Evolutionary conservation across 2,329 filamentous ascomycete genomes (phyloP).

Genomic region (Geosmithia putterillii): DNA sequence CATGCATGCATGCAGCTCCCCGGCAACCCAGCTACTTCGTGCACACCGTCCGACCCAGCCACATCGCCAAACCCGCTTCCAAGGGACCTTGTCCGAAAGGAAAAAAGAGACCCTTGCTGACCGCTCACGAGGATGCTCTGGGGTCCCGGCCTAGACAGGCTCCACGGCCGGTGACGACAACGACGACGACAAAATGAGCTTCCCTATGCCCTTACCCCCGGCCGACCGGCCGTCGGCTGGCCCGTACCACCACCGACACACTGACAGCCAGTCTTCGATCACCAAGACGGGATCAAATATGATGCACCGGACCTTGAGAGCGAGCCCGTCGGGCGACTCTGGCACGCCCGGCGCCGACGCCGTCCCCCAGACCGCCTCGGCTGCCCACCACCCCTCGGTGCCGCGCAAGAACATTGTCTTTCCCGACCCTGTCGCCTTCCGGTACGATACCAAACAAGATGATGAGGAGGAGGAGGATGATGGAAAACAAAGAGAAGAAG

Average conservation of each 20-base stretch:
- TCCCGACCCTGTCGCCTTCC: slow-evolving; percentile 45
- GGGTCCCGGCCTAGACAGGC: slow-evolving; percentile 3
- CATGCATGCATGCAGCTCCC: too few relatives aligned
- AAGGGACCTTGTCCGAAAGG: too few relatives aligned
- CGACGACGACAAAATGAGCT: slow-evolving; percentile 20
- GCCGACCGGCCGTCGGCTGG: slow-evolving; percentile 11
- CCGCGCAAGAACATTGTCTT: slow-evolving; percentile 37
- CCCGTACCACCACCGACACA: slow-evolving; percentile 9
- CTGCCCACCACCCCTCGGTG: slow-evolving; percentile 10
- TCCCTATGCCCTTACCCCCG: slow-evolving; percentile 20
- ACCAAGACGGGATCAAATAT: slow-evolving; percentile 5
- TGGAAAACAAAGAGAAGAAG: too few relatives aligned
- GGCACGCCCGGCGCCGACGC: slow-evolving; percentile 6
- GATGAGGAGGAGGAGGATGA: too few relatives aligned
- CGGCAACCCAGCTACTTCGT: too few relatives aligned
- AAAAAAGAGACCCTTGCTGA: background rate
- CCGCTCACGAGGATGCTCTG: slow-evolving; percentile 5
- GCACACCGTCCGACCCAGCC: too few relatives aligned
- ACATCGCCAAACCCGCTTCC: too few relatives aligned
- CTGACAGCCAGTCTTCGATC: slow-evolving; percentile 10
- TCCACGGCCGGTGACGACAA: slow-evolving; percentile 12
- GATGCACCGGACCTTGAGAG: slow-evolving; percentile 10
- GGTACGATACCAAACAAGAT: slow-evolving; percentile 28
- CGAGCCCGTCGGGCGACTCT: slow-evolving; percentile 9
- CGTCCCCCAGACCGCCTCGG: background rate